These are phyloP conservation scores for Cryptococcus jaspeensis DNA, from an alignment of 1,284 basidiomycete genomes.

Conservation along the genomic window DNA sequence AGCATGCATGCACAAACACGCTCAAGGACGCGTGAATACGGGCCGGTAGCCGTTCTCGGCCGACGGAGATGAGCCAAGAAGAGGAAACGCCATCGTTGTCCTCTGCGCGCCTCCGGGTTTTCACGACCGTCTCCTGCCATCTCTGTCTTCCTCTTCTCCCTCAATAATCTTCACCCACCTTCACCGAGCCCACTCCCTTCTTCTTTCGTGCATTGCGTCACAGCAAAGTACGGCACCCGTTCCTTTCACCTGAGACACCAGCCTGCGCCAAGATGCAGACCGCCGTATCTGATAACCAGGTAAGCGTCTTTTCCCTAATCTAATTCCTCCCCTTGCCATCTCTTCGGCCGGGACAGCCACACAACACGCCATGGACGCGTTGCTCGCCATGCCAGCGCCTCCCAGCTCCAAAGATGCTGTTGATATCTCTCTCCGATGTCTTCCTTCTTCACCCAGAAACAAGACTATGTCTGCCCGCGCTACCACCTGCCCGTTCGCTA, in stretches of 20 bases:
- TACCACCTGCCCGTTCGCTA: constrained; percentile 13
- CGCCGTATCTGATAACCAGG: constrained; percentile 27
- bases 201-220: too few relatives aligned
- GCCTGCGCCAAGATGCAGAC: constrained; percentile 12
- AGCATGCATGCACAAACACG: too few relatives aligned
- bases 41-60: too few relatives aligned
- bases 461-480: too few relatives aligned
- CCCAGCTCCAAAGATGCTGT: background rate
- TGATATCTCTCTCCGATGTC: background rate
- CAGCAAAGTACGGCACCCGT: too few relatives aligned
- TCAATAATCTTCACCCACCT: too few relatives aligned
- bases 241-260: background rate
- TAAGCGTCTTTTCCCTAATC: constrained; percentile 4
- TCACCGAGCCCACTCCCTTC: too few relatives aligned
- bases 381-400: background rate
- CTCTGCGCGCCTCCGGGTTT: too few relatives aligned
- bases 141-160: background rate
- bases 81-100: too few relatives aligned
- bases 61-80: too few relatives aligned
- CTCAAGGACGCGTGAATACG: too few relatives aligned
- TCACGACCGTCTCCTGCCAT: background rate
- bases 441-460: background rate
- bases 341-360: constrained; percentile 1
- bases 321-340: background rate
- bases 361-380: background rate